Base-by-base conservation (phyloP, 345 rosid genomes). In the Syzygium aqueum region DNA sequence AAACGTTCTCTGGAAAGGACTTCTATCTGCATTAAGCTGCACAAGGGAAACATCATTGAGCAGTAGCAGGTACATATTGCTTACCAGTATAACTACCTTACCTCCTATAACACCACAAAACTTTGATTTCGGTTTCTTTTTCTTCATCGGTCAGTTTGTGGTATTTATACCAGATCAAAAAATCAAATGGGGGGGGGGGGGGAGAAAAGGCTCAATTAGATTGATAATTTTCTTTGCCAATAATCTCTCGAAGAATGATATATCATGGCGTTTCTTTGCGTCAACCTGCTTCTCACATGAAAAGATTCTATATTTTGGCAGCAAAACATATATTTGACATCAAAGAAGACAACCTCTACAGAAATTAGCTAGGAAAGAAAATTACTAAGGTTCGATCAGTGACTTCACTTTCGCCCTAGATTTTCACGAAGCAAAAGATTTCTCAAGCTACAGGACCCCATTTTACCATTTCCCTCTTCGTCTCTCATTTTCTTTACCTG, bases 1-100 rank as follows among this genome's bases (percentile, higher is more conserved):
- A 93, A 97, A 97, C 59, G 98, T 96, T 85, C 99, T 91, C 84
- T 96, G 99, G 86, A 96, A 97, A 51, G 99, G 99, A 87, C 98
- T 97, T 90, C 95, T 97, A 89, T 95, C 97, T 25, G 91, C 94
- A 93, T 96, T 97, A 65, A 97, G 92, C 99, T 97, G 97, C 91
- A 89, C 89, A 43, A 53, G 14, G 40, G 85, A n/a, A 51, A 51
- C 23, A 25, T 27, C 85, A 30, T 51, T 84, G 25, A n/a, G 54
- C 53, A 83, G 85, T 33, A 49, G 13, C 85, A 49, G 85, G 30
- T 50, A 27, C 25, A 37, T 73, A 73, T 73, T 73, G 80, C 80
- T 73, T 73, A 73, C 49, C 82, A 73, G 15, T 73, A 37, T 10
- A 73, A 37, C 21, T 73, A 73, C 37, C 49, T 19, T 33, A 37